These are phyloP conservation scores for Stipa capillata DNA, from an alignment of 176 grass and related monocot species.

Conservation along the genomic window DNA sequence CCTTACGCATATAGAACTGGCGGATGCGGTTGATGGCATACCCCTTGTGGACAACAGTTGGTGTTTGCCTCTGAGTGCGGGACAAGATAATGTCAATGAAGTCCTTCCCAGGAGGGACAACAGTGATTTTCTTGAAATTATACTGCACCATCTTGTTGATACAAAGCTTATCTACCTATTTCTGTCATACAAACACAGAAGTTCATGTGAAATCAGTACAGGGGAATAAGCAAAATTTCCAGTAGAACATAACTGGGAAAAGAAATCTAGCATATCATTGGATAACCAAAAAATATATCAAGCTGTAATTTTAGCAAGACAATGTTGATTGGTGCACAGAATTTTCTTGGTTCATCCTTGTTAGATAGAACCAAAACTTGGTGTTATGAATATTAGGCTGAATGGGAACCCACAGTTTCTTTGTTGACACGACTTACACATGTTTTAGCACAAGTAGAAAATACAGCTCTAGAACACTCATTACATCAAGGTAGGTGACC, in stretches of 20 bases:
- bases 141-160: conserved; percentile 59
- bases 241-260: background rate
- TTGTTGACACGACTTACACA: background rate
- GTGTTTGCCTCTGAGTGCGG: conserved; percentile 65
- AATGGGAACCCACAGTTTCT: background rate
- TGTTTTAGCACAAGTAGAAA: background rate
- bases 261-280: background rate
- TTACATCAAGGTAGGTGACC: too few species aligned
- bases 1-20: conserved; percentile 72
- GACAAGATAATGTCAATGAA: conserved; percentile 79
- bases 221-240: background rate
- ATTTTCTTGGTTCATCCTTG: background rate
- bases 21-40: conserved; percentile 55
- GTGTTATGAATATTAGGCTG: background rate
- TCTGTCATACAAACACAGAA: background rate
- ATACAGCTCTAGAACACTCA: too few species aligned
- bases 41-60: conserved; percentile 73
- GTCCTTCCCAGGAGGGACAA: conserved; percentile 69
- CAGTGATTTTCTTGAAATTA: conserved; percentile 74
- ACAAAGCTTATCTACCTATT: background rate
- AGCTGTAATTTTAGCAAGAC: background rate
- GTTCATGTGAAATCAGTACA: background rate
- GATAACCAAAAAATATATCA: background rate
- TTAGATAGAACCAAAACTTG: background rate
- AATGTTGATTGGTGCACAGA: background rate